Percentiles rank a stretch among this genome's conserved stretches.
Conservation (phyloP, 2,329 filamentous ascomycete genomes). For the Juglanconis sp. region DNA sequence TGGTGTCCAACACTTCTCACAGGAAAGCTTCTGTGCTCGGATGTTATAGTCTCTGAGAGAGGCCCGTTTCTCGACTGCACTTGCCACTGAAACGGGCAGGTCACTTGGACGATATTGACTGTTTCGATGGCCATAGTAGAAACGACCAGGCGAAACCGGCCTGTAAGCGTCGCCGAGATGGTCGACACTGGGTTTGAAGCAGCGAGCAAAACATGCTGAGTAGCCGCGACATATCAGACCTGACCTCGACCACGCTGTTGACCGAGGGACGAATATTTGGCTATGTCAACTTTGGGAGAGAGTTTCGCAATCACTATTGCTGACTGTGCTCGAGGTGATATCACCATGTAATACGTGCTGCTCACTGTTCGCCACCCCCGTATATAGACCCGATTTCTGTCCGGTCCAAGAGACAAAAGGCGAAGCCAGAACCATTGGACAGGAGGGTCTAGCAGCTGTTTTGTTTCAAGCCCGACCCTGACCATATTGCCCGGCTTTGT, state of each 20-base stretch:
- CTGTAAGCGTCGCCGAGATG: constrained; percentile 7
- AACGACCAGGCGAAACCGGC: constrained; percentile 2
- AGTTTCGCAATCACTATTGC: not conserved
- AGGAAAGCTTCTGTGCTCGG: not conserved
- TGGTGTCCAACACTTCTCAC: not conserved
- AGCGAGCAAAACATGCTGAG: constrained; percentile 2
- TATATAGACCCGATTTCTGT: not conserved
- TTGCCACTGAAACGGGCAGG: constrained; percentile 1
- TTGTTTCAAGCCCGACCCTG: constrained; percentile 15
- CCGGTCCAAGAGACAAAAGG: not conserved
- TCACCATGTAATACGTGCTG: not conserved
- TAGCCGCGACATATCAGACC: not conserved
- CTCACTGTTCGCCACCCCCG: not conserved
- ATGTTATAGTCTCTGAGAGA: constrained; percentile 13
- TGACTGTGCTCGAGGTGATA: not conserved
- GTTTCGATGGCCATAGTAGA: not conserved
- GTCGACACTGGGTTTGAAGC: constrained; percentile 6
- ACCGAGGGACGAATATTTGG: not conserved
- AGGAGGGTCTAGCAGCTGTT: not conserved
- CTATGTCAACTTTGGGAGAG: not conserved
- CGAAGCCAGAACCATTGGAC: constrained; percentile 5
- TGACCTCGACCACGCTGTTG: not conserved
- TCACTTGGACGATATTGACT: not conserved
- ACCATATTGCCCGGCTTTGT: constrained; percentile 9
- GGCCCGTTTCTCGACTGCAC: constrained; percentile 9